Evolutionary conservation across 1,139 yeast genomes (phyloP).

Genomic region (Blastobotrys aristatus): DNA sequence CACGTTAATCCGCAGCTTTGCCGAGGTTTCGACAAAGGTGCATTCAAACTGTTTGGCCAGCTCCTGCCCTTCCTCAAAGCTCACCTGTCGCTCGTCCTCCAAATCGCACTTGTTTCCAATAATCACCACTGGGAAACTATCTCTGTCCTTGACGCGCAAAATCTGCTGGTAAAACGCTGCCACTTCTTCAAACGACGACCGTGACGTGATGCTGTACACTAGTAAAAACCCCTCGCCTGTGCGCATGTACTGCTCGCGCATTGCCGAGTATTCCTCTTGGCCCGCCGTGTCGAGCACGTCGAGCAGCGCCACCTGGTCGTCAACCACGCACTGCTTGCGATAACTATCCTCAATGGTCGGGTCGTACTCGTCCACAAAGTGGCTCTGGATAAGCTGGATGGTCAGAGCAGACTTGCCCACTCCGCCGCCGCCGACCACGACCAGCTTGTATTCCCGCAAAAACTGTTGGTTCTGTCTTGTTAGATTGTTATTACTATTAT

Average conservation of each 20-base stretch:
- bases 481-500: too few relatives aligned
- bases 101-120: constrained; percentile 35
- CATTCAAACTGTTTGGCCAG: constrained; percentile 68
- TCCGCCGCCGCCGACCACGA: constrained; percentile 98
- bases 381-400: constrained; percentile 55
- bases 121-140: constrained; percentile 36
- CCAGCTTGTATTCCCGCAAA: constrained; percentile 60
- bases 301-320: constrained; percentile 84
- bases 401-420: constrained; percentile 97
- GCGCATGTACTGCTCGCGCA: constrained; percentile 90
- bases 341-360: constrained; percentile 98
- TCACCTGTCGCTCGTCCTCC: constrained; percentile 44
- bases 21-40: constrained; percentile 87
- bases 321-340: constrained; percentile 85
- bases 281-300: constrained; percentile 98
- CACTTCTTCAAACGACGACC: constrained; percentile 76
- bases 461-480: constrained; percentile 16
- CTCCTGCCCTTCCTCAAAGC: constrained; percentile 74
- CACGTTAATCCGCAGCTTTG: constrained; percentile 88
- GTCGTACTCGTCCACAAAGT: constrained; percentile 93
- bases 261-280: constrained; percentile 94
- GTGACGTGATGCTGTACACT: constrained; percentile 86
- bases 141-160: constrained; percentile 67
- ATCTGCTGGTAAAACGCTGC: constrained; percentile 84
- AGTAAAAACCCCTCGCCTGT: constrained; percentile 89